phyloP scores from a whole-genome alignment of 78 protist genomes.

The Protostelium mycophagum region DNA sequence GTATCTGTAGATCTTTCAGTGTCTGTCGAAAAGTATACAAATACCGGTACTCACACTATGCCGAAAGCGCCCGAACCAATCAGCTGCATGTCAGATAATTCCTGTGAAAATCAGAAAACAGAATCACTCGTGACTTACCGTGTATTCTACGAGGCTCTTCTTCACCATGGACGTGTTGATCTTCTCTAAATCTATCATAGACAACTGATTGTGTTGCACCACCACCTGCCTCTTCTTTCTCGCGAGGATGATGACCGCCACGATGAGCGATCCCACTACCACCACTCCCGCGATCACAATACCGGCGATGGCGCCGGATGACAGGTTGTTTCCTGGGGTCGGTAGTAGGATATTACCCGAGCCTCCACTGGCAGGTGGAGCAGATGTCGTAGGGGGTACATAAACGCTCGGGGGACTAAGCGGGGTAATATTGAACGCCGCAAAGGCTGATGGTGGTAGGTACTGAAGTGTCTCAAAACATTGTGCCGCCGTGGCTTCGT shows the following conservation, averaged over 20 bases:
- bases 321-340: no score
- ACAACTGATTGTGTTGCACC: neutral
- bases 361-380: neutral
- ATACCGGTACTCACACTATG: neutral
- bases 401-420: neutral
- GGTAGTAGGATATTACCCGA: no score
- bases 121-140: neutral
- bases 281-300: neutral
- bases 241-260: neutral
- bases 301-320: neutral
- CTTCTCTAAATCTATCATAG: neutral
- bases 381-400: no score
- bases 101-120: neutral
- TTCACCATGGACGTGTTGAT: neutral
- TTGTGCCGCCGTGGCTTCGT: neutral
- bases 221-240: neutral
- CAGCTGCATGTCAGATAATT: neutral
- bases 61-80: neutral
- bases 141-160: neutral
- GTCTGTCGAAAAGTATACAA: no score
- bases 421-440: neutral
- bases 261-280: neutral
- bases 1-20: no score
- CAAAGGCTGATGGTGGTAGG: neutral
- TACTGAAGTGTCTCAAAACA: neutral